These are phyloP conservation scores for Trametes villosa DNA, from an alignment of 768 basidiomycete species.

Conservation along the genomic window DNA sequence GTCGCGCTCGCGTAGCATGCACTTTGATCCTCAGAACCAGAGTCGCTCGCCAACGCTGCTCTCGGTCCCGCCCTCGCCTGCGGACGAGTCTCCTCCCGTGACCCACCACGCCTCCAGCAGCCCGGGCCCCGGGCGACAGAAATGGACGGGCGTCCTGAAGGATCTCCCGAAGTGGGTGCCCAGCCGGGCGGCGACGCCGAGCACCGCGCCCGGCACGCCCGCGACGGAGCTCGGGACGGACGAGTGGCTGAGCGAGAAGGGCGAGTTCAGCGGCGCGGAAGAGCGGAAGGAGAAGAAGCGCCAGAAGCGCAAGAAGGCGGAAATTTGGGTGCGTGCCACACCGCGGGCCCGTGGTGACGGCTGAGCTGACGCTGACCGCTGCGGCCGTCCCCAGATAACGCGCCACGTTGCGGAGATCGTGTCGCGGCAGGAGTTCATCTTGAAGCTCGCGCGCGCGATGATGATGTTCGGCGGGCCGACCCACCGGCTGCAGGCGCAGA, in stretches of 20 bases:
- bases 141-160: conserved; percentile 45
- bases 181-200: conserved; percentile 32
- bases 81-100: conserved; percentile 14
- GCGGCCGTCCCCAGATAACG: conserved; percentile 60
- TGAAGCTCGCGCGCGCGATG: conserved; percentile 83
- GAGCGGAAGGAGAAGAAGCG: conserved; percentile 45
- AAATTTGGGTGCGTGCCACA: conserved; percentile 67
- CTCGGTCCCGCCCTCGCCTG: conserved; percentile 16
- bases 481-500: conserved; percentile 82
- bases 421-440: conserved; percentile 80
- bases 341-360: not conserved
- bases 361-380: not conserved
- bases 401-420: conserved; percentile 84
- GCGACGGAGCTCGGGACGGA: conserved; percentile 30
- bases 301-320: conserved; percentile 68
- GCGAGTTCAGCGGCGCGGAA: conserved; percentile 24
- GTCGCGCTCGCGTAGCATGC: conserved; percentile 27
- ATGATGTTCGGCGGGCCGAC: conserved; percentile 90
- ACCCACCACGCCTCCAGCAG: not conserved
- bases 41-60: conserved; percentile 1
- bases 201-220: conserved; percentile 34
- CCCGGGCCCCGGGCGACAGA: conserved; percentile 20
- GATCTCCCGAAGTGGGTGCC: conserved; percentile 42
- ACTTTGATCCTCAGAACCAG: conserved; percentile 7
- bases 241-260: conserved; percentile 36